Conservation (phyloP, 805 yeast genomes). For the Pichia nanzhaoensis region DNA sequence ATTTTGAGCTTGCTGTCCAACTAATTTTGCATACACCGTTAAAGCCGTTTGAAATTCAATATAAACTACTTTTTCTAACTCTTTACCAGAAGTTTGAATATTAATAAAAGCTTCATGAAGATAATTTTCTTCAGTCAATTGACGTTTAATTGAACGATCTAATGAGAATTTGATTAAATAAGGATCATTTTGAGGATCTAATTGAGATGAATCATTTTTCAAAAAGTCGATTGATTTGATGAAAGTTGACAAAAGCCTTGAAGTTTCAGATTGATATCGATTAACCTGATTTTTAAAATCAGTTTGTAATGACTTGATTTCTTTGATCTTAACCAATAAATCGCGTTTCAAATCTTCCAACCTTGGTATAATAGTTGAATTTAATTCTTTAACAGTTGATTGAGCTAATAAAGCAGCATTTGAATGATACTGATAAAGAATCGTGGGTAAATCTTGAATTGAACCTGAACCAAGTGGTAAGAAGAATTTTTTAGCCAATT, state of each 20-base stretch:
- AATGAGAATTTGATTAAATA: conserved; percentile 63
- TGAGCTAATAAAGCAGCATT: conserved; percentile 53
- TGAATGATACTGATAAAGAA: conserved; percentile 49
- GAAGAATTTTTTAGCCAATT: conserved; percentile 44
- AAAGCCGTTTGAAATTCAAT: conserved; percentile 80
- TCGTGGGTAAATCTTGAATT: conserved; percentile 73
- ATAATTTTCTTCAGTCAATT: conserved; percentile 76
- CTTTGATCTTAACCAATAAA: conserved; percentile 75
- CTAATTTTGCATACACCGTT: conserved; percentile 59
- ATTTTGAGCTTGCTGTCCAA: conserved; percentile 68
- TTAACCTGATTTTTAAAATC: conserved; percentile 77
- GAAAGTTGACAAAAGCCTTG: conserved; percentile 46
- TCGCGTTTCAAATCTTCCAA: conserved; percentile 68
- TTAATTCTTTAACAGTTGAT: conserved; percentile 53
- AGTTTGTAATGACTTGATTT: conserved; percentile 71
- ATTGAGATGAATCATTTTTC: conserved; percentile 39
- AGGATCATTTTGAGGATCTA: conserved; percentile 65
- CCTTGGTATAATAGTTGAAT: conserved; percentile 54
- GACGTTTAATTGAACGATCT: conserved; percentile 72
- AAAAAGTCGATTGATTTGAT: conserved; percentile 58
- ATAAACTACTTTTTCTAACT: conserved; percentile 81
- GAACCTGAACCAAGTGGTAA: conserved; percentile 75
- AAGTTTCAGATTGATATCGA: conserved; percentile 64
- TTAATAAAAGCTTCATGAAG: conserved; percentile 84
- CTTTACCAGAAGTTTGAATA: conserved; percentile 80